These are phyloP conservation scores for Nematodospora anomalae DNA, from an alignment of 1,139 yeast species.

Conservation along the genomic window DNA sequence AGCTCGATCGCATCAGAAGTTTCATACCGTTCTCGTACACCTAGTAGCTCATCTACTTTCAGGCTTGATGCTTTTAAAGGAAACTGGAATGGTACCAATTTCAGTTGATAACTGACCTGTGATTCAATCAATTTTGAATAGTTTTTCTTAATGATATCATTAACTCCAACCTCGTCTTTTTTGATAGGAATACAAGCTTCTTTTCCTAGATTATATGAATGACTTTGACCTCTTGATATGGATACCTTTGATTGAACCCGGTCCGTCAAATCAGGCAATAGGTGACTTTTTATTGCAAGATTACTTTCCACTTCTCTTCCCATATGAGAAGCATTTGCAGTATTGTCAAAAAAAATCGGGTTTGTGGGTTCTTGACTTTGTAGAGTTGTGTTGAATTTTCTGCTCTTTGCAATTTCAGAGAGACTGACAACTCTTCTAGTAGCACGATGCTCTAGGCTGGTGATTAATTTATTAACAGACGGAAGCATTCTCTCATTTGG, in stretches of 20 bases:
- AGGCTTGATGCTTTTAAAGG: neutral
- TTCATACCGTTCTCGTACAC: neutral
- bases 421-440: neutral
- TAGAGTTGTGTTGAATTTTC: neutral
- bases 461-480: neutral
- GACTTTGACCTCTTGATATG: neutral
- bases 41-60: neutral
- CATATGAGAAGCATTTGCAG: too few species aligned
- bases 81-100: neutral
- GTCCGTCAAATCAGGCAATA: neutral
- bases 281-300: neutral
- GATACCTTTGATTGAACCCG: neutral
- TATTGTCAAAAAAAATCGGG: too few species aligned
- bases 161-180: too few species aligned
- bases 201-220: neutral
- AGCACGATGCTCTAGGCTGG: neutral
- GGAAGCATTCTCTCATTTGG: neutral
- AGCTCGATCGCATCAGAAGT: neutral
- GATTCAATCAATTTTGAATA: neutral
- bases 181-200: too few species aligned
- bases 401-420: neutral
- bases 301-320: neutral
- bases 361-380: neutral
- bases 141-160: too few species aligned
- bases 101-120: neutral